These are phyloP conservation scores for Leersia perrieri DNA, from an alignment of 176 grass and related monocot genomes.

Conservation along the genomic window DNA sequence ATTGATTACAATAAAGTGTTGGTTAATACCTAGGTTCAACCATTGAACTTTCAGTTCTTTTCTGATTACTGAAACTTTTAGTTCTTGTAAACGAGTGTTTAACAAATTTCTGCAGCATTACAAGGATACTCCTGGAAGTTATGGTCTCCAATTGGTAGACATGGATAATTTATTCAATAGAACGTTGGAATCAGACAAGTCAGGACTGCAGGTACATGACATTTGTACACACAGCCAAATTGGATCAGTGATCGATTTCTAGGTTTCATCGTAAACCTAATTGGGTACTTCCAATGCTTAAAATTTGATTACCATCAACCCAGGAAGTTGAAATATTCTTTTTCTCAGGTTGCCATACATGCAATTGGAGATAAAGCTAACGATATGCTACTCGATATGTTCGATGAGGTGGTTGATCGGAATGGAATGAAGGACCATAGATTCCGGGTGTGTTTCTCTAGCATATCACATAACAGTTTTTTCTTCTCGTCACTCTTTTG, in stretches of 20 bases:
- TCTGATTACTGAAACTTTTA: background rate
- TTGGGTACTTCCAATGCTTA: too few relatives aligned
- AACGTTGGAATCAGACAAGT: slow-evolving; percentile 77
- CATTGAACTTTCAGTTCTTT: background rate
- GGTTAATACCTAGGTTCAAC: background rate
- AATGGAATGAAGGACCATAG: slow-evolving; percentile 74
- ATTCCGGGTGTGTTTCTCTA: slow-evolving; percentile 60
- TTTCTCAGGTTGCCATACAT: slow-evolving; percentile 79
- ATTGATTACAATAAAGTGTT: background rate
- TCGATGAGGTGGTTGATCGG: slow-evolving; percentile 46
- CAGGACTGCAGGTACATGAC: slow-evolving; percentile 67
- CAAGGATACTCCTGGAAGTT: slow-evolving; percentile 49
- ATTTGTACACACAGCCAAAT: background rate
- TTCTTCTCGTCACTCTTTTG: background rate
- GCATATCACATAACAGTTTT: slow-evolving; percentile 5
- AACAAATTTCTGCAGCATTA: slow-evolving; percentile 57
- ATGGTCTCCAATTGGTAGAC: slow-evolving; percentile 69
- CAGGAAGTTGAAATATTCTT: slow-evolving; percentile 6
- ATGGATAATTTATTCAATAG: slow-evolving; percentile 57
- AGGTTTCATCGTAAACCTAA: too few relatives aligned
- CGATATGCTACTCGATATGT: slow-evolving; percentile 73
- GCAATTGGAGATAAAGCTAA: slow-evolving; percentile 97
- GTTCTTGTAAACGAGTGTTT: background rate
- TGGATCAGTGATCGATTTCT: too few relatives aligned
- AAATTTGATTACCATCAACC: background rate